These are phyloP conservation scores for Agrostemma githago DNA, from an alignment of 148 eudicot genomes.

Conservation along the genomic window DNA sequence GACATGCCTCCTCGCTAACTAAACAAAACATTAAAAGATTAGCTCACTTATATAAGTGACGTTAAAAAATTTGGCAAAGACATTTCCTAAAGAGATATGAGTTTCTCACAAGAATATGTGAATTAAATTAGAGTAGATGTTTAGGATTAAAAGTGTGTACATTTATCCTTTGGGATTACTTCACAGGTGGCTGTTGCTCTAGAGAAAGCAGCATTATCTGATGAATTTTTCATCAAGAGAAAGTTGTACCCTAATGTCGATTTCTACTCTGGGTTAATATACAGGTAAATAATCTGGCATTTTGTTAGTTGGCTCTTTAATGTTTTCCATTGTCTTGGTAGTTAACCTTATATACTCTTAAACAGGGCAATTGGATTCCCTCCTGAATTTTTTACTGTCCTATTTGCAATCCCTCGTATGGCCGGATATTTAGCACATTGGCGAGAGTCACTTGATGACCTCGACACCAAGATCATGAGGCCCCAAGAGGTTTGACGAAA, in stretches of 20 bases:
- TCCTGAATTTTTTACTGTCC: conserved; percentile 84
- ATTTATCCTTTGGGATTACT: neutral
- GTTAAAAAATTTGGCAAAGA: neutral
- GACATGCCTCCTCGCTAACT: neutral
- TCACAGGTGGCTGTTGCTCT: conserved; percentile 93
- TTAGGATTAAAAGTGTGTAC: neutral
- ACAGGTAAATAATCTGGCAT: conserved; percentile 47
- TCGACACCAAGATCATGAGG: conserved; percentile 97
- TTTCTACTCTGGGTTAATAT: conserved; percentile 96
- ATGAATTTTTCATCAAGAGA: conserved; percentile 84
- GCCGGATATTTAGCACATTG: conserved; percentile 97
- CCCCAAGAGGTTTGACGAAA: conserved; percentile 78
- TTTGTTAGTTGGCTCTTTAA: neutral
- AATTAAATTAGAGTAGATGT: neutral
- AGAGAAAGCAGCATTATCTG: conserved; percentile 98
- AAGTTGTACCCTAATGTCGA: conserved; percentile 98
- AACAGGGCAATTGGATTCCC: conserved; percentile 98
- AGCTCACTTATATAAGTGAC: neutral
- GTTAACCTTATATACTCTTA: conserved; percentile 8
- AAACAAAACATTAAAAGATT: neutral
- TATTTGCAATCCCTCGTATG: conserved; percentile 99
- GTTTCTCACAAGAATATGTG: neutral
- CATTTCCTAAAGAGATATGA: neutral
- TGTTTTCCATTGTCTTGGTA: neutral
- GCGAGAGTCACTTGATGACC: conserved; percentile 98